Percentiles rank a stretch among this genome's conserved stretches.
phyloP scores from a whole-genome alignment of 2,329 filamentous ascomycete genomes.

The Zasmidium angulare region DNA sequence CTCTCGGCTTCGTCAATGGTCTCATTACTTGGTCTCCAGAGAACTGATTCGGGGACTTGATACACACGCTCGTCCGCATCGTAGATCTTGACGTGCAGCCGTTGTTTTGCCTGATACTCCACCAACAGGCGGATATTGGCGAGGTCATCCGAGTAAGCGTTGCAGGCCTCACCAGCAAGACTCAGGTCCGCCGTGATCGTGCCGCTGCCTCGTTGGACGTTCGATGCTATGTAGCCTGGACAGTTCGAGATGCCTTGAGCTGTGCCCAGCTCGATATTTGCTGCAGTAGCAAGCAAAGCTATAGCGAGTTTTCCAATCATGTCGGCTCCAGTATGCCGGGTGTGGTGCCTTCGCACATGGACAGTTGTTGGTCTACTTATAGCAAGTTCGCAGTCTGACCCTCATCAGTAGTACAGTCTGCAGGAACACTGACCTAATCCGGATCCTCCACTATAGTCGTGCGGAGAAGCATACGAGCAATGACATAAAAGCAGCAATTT shows the following conservation, averaged over 20 bases:
- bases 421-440: too few relatives aligned
- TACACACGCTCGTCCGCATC: conserved; percentile 70
- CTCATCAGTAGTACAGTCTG: not conserved
- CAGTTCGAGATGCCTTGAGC: not conserved
- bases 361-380: too few relatives aligned
- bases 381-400: too few relatives aligned
- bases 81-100: conserved; percentile 72
- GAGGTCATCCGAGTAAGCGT: conserved; percentile 31
- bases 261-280: not conserved
- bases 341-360: too few relatives aligned
- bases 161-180: conserved; percentile 28
- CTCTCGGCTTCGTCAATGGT: conserved; percentile 26
- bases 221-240: conserved; percentile 31
- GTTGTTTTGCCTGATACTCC: conserved; percentile 32
- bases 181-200: conserved; percentile 29
- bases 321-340: not conserved
- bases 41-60: conserved; percentile 69
- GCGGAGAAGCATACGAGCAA: not conserved
- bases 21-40: conserved; percentile 58
- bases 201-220: conserved; percentile 20
- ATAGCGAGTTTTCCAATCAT: not conserved
- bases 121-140: conserved; percentile 23
- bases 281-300: not conserved
- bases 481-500: not conserved
- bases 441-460: not conserved